Evolutionary conservation across 2,329 filamentous ascomycete species (phyloP).

Genomic region (Amylocarpus encephaloides): DNA sequence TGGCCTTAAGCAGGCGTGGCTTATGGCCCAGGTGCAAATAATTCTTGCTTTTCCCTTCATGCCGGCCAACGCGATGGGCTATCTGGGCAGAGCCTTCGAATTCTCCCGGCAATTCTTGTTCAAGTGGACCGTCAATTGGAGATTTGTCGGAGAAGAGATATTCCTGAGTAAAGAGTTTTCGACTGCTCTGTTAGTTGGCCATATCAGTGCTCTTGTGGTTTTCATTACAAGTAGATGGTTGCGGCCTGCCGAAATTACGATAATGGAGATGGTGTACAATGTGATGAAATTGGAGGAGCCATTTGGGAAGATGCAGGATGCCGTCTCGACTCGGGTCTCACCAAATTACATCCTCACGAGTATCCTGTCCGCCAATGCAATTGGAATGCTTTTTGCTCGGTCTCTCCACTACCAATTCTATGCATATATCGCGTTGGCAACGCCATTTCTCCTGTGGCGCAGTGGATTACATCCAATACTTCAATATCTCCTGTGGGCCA

Average conservation of each 20-base stretch:
- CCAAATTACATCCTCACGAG: constrained; percentile 56
- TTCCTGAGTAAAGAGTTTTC: constrained; percentile 69
- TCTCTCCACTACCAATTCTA: constrained; percentile 73
- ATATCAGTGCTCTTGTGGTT: constrained; percentile 47
- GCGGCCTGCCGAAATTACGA: constrained; percentile 45
- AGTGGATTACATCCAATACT: constrained; percentile 53
- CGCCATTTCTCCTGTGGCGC: constrained; percentile 64
- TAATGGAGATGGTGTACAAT: constrained; percentile 38
- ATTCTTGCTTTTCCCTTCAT: constrained; percentile 62
- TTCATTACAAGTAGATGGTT: constrained; percentile 57
- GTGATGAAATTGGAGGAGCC: constrained; percentile 30
- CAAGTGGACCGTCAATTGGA: constrained; percentile 99
- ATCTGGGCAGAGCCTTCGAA: constrained; percentile 81
- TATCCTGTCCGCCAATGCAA: constrained; percentile 55
- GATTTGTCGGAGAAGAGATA: constrained; percentile 76
- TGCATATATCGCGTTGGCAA: constrained; percentile 66
- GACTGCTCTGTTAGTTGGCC: constrained; percentile 46
- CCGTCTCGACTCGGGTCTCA: constrained; percentile 45
- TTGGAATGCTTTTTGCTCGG: constrained; percentile 64
- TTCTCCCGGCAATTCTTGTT: constrained; percentile 86
- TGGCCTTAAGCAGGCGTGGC: constrained; percentile 59
- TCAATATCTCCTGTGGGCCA: constrained; percentile 53
- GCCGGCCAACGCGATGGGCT: constrained; percentile 57
- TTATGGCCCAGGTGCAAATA: constrained; percentile 76
- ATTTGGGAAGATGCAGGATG: constrained; percentile 37